Conservation (phyloP, 495 filamentous ascomycete genomes). For the Tuber microsphaerosporum region DNA sequence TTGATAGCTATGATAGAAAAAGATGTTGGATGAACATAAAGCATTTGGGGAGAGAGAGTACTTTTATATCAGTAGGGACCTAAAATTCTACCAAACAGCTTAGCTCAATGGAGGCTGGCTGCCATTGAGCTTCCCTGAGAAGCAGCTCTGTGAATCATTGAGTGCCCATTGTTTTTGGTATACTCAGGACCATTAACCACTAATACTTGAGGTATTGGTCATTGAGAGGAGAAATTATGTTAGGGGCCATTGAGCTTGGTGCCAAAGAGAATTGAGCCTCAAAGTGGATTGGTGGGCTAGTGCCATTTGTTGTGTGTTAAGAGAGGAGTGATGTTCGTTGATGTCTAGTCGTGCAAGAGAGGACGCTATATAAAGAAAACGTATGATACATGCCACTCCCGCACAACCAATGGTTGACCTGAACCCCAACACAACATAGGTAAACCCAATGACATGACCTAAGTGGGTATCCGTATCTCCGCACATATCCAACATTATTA, state of each 20-base stretch:
- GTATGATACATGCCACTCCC: too few relatives aligned
- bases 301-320: too few relatives aligned
- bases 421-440: too few relatives aligned
- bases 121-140: background rate
- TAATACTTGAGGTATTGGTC: background rate
- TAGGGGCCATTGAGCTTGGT: background rate
- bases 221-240: background rate
- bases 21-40: background rate
- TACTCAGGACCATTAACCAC: background rate
- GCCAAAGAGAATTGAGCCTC: background rate
- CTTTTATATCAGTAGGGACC: background rate
- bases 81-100: background rate
- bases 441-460: too few relatives aligned
- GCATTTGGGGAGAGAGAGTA: background rate
- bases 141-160: background rate
- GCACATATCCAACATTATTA: too few relatives aligned
- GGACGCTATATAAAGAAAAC: too few relatives aligned
- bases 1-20: background rate
- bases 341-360: too few relatives aligned
- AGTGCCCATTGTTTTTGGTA: background rate
- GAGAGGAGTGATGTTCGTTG: too few relatives aligned
- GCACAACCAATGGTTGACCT: too few relatives aligned
- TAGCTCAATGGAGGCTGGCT: background rate
- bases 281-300: background rate
- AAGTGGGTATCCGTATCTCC: too few relatives aligned